Evolutionary conservation across 805 yeast species (phyloP), one percentile per base, ranked within the genome.

Genomic region (Metschnikowia borealis): DNA sequence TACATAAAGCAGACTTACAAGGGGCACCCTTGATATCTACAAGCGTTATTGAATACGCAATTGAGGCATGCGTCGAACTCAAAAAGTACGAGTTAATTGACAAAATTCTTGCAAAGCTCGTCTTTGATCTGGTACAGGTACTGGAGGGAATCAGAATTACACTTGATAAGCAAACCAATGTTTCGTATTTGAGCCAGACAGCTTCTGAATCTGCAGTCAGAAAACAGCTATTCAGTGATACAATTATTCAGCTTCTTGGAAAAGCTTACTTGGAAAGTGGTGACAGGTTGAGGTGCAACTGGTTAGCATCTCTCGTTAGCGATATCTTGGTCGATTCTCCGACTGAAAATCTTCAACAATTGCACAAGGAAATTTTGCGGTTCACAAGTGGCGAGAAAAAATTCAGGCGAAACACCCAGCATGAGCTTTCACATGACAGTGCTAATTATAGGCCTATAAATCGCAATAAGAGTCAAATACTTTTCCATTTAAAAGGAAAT

Each of bases 71-170:
- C 46, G 58, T 66, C 14, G 55, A 61, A 13, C 52, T 68, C 15
- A 47, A 62, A 7, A 57, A 61, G 44, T 64, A 51, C 50, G 64
- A 62, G 26, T 62, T 64, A 44, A 58, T 73, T 34, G 76, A 72
- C 51, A 51, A 58, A n/a, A 49, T 73, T 15, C 54, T 70, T 44
- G 65, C 61, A 49, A 73, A 70, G 51, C 51, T 71, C 4, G 51
- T 71, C 15, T 46, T 48, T 32, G 47, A 48, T 35, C 59, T 57
- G 60, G 40, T 53, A 4, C 47, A 46, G 14, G 46, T 53, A 6
- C 26, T 44, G 6, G 42, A 46, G 1, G 60, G 57, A 13, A 26
- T 50, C 3, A 38, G 38, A 31, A 33, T 56, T 5, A 29, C 34
- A 4, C 38, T 37, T 31, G 38, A 34, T 5, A 23, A 26, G 6